Conservation (phyloP, 208 protist genomes). For the Crithidia thermophila region DNA sequence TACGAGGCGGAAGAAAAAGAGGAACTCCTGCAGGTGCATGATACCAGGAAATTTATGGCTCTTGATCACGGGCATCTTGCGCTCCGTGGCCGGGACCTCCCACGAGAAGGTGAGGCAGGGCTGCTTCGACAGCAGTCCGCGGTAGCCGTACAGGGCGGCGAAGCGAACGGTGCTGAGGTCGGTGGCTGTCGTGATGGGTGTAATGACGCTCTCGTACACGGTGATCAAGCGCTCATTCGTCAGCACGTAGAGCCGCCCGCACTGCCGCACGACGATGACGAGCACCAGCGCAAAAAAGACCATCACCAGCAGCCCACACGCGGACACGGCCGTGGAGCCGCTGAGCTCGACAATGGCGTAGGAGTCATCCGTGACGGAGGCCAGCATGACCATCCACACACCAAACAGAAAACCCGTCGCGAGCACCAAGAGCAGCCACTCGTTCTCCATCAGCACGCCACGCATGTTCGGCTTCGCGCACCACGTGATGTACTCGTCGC, state of each 20-base stretch:
- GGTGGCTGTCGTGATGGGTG: conserved; percentile 41
- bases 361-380: conserved; percentile 34
- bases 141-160: conserved; percentile 58
- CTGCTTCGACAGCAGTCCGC: conserved; percentile 21
- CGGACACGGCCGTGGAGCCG: conserved; percentile 35
- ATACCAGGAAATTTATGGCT: conserved; percentile 56
- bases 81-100: conserved; percentile 59
- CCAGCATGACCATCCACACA: conserved; percentile 49
- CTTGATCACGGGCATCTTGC: conserved; percentile 57
- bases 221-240: conserved; percentile 60
- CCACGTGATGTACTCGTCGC: conserved; percentile 61
- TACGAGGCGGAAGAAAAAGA: conserved; percentile 51
- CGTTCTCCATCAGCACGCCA: conserved; percentile 42
- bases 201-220: conserved; percentile 49
- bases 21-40: conserved; percentile 39
- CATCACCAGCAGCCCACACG: conserved; percentile 41
- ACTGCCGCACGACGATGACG: conserved; percentile 37
- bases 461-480: conserved; percentile 43
- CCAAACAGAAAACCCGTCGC: conserved; percentile 41
- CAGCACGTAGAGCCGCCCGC: conserved; percentile 50
- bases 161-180: conserved; percentile 45
- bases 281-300: conserved; percentile 40
- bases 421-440: conserved; percentile 54
- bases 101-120: conserved; percentile 54
- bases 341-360: conserved; percentile 45